Evolutionary conservation across 106 monocot species (phyloP).

Genomic region (Triglochin maritima): DNA sequence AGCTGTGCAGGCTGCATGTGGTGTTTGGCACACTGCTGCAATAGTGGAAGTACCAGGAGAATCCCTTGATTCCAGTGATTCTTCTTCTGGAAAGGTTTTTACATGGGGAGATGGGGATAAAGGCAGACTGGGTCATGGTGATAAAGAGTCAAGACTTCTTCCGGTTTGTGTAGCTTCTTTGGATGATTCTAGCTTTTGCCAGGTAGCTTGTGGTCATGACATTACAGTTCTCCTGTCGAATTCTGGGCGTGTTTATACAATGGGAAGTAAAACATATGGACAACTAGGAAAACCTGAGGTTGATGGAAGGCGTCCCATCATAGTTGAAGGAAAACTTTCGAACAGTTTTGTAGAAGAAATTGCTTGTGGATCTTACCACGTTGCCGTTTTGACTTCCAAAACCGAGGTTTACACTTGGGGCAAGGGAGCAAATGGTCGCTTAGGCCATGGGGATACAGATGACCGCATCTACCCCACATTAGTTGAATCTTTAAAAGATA

Average conservation of each 20-base stretch:
- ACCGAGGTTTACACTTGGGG: conserved; percentile 79
- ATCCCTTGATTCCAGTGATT: conserved; percentile 15
- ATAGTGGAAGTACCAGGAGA: conserved; percentile 34
- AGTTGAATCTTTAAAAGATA: conserved; percentile 58
- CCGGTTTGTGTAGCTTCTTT: conserved; percentile 45
- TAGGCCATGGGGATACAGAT: conserved; percentile 63
- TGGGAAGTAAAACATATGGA: conserved; percentile 57
- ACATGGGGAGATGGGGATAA: conserved; percentile 83
- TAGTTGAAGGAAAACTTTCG: conserved; percentile 45
- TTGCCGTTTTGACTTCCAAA: conserved; percentile 56
- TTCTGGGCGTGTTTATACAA: conserved; percentile 47
- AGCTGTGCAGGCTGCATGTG: conserved; percentile 51
- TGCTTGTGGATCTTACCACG: conserved; percentile 58
- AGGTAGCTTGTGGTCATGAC: conserved; percentile 62
- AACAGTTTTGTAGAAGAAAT: conserved; percentile 61
- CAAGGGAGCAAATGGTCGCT: conserved; percentile 54
- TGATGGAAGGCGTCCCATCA: conserved; percentile 37
- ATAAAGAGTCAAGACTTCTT: conserved; percentile 34
- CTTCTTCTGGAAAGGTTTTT: conserved; percentile 46
- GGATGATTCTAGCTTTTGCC: conserved; percentile 44
- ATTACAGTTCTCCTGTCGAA: conserved; percentile 47
- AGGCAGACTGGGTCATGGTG: conserved; percentile 56
- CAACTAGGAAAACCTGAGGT: conserved; percentile 50
- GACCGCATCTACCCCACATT: conserved; percentile 37
- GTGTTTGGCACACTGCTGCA: conserved; percentile 69